Evolutionary conservation across 495 filamentous ascomycete genomes (phyloP), one percentile per base, ranked within the genome.

Genomic region (Aspergillus leporis): DNA sequence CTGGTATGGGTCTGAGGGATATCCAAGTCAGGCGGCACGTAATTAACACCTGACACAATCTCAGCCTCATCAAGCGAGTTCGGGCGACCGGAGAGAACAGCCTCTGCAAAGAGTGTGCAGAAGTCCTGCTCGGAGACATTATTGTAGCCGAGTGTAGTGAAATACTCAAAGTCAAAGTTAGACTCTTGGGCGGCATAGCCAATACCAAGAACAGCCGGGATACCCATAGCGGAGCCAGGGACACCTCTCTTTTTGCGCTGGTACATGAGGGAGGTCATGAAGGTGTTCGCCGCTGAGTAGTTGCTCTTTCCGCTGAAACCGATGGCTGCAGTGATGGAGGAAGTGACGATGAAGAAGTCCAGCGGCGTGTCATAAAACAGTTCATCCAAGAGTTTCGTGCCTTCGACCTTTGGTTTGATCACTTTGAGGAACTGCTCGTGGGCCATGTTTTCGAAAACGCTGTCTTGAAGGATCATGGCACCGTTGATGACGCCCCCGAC

Each of bases 331-430:
- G 81, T 71, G 4, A 78, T 68, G 0, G 85, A 89, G 0, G 81
- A 84, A 53, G 86, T 75, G 40, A 81, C 69, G 19, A 87, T 70
- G 68, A 88, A 87, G 72, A 87, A 89, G 54, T 89, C 86, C 0
- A 87, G 77, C 5, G 22, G 12, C 0, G 64, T 49, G 13, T 69
- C 58, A 30, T 43, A 32, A 47, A 76, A 65, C n/a, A 70, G 10
- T 16, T 74, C 60, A 21, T 74, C 57, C 46, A 77, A 58, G 45
- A 64, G 1, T 30, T 58, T 56, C 38, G 65, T 53, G 23, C 74
- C 62, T 13, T 68, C 56, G 38, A 77, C 57, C 18, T 69, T 67
- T n/a, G 70, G 67, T 12, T 23, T 13, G 2, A 65, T 13, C 10
- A 56, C 58, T 6, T 16, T 5, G 3, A 47, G 9, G 45, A 65